A percentile compares a stretch with the other conserved stretches of the same genome.
Evolutionary conservation across 805 yeast species (phyloP).

Genomic region (Sugiyamaella smithiae): DNA sequence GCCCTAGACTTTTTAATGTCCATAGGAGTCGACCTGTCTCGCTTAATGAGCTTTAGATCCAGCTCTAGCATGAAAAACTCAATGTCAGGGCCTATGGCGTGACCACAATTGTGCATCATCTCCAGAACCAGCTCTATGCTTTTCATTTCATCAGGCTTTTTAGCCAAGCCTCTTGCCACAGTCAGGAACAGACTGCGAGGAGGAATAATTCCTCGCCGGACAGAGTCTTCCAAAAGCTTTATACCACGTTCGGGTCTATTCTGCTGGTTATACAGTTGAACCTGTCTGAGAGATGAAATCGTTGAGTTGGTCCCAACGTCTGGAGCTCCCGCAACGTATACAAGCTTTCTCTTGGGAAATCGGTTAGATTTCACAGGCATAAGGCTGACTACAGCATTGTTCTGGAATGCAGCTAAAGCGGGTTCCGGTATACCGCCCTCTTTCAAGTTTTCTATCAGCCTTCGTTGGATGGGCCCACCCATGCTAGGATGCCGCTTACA

Average conservation of each 20-base stretch:
- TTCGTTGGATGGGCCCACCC: not conserved
- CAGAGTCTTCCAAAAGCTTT: slow-evolving; percentile 13
- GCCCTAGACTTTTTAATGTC: slow-evolving; percentile 1
- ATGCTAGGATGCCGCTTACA: not conserved
- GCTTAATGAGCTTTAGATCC: slow-evolving; percentile 2
- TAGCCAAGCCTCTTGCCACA: slow-evolving; percentile 16
- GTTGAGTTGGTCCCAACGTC: not conserved
- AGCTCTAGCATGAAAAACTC: slow-evolving; percentile 9
- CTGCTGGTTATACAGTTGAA: slow-evolving; percentile 7
- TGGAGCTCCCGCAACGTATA: not conserved
- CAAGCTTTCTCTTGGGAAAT: not conserved
- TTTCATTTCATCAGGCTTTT: not conserved
- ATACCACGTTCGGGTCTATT: slow-evolving; percentile 13
- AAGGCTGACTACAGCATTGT: not conserved
- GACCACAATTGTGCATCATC: slow-evolving; percentile 18
- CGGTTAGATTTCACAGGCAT: not conserved
- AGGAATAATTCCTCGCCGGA: slow-evolving; percentile 17
- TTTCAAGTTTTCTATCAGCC: not conserved
- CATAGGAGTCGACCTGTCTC: not conserved
- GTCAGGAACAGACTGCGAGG: slow-evolving; percentile 13
- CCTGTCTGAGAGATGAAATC: slow-evolving; percentile 9
- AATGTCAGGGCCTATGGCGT: slow-evolving; percentile 7
- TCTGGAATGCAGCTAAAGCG: not conserved
- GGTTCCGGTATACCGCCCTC: not conserved
- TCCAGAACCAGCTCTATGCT: slow-evolving; percentile 8